Conservation (phyloP, 768 basidiomycete genomes). For the Sutorius australiensis region DNA sequence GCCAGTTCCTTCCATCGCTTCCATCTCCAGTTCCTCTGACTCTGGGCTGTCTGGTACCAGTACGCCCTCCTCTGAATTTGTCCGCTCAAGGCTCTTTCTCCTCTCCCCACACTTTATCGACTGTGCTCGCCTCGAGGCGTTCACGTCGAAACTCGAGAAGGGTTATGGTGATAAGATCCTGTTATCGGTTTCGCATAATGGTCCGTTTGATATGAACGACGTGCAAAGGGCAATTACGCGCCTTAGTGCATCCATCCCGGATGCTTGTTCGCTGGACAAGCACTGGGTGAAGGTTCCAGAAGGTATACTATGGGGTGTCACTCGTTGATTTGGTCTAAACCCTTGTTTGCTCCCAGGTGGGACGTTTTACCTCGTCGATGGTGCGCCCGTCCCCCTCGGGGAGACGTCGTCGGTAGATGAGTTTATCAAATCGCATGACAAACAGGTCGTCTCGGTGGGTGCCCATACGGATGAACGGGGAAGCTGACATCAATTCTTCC, state of each 20-base stretch:
- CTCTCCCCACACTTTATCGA: constrained; percentile 20
- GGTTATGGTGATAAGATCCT: constrained; percentile 28
- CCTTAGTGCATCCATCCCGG: constrained; percentile 14
- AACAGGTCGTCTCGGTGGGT: constrained; percentile 15
- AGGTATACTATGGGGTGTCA: constrained; percentile 6
- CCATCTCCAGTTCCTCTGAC: constrained; percentile 14
- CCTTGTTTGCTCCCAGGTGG: background rate
- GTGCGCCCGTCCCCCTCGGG: constrained; percentile 3
- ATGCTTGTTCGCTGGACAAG: background rate
- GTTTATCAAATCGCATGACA: constrained; percentile 12
- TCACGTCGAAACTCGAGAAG: constrained; percentile 22
- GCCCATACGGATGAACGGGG: background rate
- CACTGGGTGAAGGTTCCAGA: constrained; percentile 20
- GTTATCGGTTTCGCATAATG: constrained; percentile 18
- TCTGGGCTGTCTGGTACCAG: constrained; percentile 17
- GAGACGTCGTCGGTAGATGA: constrained; percentile 12
- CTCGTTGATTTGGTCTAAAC: background rate
- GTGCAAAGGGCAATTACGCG: constrained; percentile 6
- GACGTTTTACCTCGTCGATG: constrained; percentile 19
- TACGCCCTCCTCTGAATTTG: constrained; percentile 27
- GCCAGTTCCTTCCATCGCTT: constrained; percentile 12
- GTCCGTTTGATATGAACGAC: constrained; percentile 4
- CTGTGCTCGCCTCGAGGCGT: constrained; percentile 8
- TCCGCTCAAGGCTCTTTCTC: constrained; percentile 18
- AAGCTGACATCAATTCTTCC: background rate